Evolutionary conservation across 2,329 filamentous ascomycete species (phyloP), one percentile per base, ranked within the genome.

Genomic region (Cordyceps cicadae): DNA sequence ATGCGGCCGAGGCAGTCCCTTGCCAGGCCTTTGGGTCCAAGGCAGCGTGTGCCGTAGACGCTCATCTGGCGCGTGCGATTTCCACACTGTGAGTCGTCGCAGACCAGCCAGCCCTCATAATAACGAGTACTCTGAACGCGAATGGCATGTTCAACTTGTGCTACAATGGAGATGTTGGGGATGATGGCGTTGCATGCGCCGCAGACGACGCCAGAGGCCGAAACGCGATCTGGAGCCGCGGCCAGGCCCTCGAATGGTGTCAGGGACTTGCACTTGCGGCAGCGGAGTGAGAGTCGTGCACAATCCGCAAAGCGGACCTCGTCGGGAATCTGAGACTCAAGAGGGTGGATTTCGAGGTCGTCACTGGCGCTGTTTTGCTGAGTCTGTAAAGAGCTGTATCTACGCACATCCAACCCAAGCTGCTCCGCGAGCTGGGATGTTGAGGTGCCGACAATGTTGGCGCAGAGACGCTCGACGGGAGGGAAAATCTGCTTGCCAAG

Each of bases 401-500:
- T 94, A 67, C 85, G 85, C 29, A 90, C 86, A 72, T 99, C 94
- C 29, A 99, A 86, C 2, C 94, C 94, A 15, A 99, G 84, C 71
- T 94, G 96, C 71, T 97, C 92, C 2, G 94, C 94, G 11, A 99
- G 82, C 65, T 92, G 87, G 1, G 90, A 85, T 8, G 93, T 89
- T 64, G 96, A 95, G 1, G 94, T 99, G 62, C 94, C 94, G 15
- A 85, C 85, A 68, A 99, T 97, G 63, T 96, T 96, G 63, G 93
- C 94, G 72, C 94, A 99, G 24, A 99, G 86, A 81, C 94, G 90
- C 77, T 99, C 94, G 29, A 99, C 94, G 0, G 94, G 94, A 12
- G 94, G 94, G 75, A 99, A 91, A 62, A 99, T 97, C 74, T 99
- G 94, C 79, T 99, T 99, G 78, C 91, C 88, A 45, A 99, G 85